phyloP scores from a whole-genome alignment of 371 early-diverging fungal genomes.

The Saksenaea vasiformis region DNA sequence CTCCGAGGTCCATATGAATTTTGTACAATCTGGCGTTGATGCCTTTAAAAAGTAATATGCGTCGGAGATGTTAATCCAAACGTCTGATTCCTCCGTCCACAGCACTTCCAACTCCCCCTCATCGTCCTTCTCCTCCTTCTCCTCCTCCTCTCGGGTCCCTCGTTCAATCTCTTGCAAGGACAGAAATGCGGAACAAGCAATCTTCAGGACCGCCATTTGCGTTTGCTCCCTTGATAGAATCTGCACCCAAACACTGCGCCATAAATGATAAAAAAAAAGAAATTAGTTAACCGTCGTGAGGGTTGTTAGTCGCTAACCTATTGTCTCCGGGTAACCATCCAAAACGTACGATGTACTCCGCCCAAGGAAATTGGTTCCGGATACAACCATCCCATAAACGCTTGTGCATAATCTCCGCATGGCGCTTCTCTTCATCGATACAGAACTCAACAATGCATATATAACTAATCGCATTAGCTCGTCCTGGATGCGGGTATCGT shows the following conservation, averaged over 20 bases:
- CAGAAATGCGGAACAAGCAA: constrained; percentile 32
- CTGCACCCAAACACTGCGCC: constrained; percentile 66
- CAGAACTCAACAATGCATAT: constrained; percentile 63
- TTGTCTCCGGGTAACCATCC: constrained; percentile 73
- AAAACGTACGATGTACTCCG: constrained; percentile 76
- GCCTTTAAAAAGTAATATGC: constrained; percentile 50
- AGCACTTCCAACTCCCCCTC: constrained; percentile 52
- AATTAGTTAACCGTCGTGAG: not conserved
- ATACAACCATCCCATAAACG: constrained; percentile 49
- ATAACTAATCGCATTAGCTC: constrained; percentile 60
- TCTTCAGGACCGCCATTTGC: constrained; percentile 50
- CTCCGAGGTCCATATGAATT: constrained; percentile 69
- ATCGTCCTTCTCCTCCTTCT: no score
- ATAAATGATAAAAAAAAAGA: not conserved
- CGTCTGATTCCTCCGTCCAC: constrained; percentile 58
- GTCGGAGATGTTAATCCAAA: constrained; percentile 74
- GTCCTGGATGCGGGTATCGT: constrained; percentile 70
- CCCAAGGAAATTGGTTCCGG: constrained; percentile 65
- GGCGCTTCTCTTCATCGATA: not conserved
- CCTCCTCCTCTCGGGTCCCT: constrained; percentile 16
- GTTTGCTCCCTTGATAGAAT: constrained; percentile 69
- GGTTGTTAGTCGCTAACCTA: constrained; percentile 32
- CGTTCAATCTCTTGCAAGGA: not conserved
- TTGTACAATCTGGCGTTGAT: not conserved
- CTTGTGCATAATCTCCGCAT: constrained; percentile 35